Evolutionary conservation across 768 basidiomycete genomes (phyloP).

Genomic region (Gautieria morchelliformis): DNA sequence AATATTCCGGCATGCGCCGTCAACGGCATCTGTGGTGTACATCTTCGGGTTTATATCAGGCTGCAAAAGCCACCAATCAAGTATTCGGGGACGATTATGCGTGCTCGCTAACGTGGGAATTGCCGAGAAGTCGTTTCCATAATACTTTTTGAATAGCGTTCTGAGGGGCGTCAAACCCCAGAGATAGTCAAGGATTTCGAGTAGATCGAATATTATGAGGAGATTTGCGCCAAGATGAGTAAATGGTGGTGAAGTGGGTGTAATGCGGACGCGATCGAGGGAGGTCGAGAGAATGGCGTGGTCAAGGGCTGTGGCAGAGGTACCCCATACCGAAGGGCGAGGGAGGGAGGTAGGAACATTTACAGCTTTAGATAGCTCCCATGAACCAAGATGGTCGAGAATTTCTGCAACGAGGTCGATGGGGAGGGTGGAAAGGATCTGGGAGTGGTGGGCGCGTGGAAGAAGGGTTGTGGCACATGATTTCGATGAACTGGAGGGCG

Average conservation of each 20-base stretch:
- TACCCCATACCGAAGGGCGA: slow-evolving; percentile 57
- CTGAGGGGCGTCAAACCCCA: slow-evolving; percentile 27
- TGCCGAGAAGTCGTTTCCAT: slow-evolving; percentile 41
- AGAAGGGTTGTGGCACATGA: slow-evolving; percentile 5
- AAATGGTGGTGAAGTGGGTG: slow-evolving; percentile 46
- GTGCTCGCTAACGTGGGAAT: slow-evolving; percentile 73
- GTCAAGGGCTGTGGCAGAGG: slow-evolving; percentile 58
- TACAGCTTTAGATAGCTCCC: slow-evolving; percentile 75
- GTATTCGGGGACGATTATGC: slow-evolving; percentile 60
- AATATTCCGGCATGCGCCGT: slow-evolving; percentile 71
- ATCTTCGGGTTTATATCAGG: slow-evolving; percentile 42
- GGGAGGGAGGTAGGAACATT: slow-evolving; percentile 61
- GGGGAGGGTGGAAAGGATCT: slow-evolving; percentile 48
- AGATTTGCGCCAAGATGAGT: slow-evolving; percentile 60
- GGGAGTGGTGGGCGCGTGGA: neutral
- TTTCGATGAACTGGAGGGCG: slow-evolving; percentile 15
- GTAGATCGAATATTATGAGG: slow-evolving; percentile 65
- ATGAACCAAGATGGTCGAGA: slow-evolving; percentile 70
- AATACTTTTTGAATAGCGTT: slow-evolving; percentile 52
- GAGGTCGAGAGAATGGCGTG: slow-evolving; percentile 60
- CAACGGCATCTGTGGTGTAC: slow-evolving; percentile 56
- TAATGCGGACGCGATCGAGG: slow-evolving; percentile 48
- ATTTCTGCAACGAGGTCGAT: slow-evolving; percentile 71
- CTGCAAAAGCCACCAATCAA: slow-evolving; percentile 75
- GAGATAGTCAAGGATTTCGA: slow-evolving; percentile 66